Percentiles rank a stretch among this genome's conserved stretches.
These are phyloP conservation scores for Sporothrix sp. DNA, from an alignment of 2,329 filamentous ascomycete species.

Conservation along the genomic window DNA sequence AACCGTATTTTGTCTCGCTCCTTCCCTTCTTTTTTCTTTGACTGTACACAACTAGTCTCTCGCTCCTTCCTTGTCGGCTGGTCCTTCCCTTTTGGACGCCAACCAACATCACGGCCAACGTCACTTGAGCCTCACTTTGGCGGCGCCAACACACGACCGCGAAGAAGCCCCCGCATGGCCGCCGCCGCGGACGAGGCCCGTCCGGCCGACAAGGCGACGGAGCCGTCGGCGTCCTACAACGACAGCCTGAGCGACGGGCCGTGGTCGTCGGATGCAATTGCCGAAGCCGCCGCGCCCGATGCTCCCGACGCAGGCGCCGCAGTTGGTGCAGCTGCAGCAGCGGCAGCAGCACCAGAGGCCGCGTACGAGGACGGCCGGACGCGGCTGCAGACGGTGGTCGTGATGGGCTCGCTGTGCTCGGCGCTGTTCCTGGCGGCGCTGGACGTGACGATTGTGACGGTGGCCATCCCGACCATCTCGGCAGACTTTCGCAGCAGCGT, in stretches of 20 bases:
- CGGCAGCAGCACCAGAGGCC: background rate
- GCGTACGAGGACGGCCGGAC: conserved; percentile 23
- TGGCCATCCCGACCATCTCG: conserved; percentile 52
- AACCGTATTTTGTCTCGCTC: background rate
- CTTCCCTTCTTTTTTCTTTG: background rate
- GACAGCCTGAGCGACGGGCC: background rate
- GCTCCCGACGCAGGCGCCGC: too few relatives aligned
- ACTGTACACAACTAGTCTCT: too few relatives aligned
- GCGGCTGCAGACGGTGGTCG: conserved; percentile 24
- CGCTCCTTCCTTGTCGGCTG: too few relatives aligned
- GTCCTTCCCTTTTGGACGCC: too few relatives aligned
- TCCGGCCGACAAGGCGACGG: background rate
- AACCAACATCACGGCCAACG: background rate
- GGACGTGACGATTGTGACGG: conserved; percentile 50
- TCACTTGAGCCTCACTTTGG: too few relatives aligned
- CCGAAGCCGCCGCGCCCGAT: background rate
- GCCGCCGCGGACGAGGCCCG: background rate
- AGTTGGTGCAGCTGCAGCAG: background rate
- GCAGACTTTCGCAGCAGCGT: conserved; percentile 49
- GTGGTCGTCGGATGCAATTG: too few relatives aligned
- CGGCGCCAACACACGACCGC: too few relatives aligned
- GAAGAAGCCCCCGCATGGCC: too few relatives aligned
- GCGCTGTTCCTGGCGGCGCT: conserved; percentile 36
- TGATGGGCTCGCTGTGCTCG: conserved; percentile 32
- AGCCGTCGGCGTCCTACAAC: background rate